phyloP scores from a whole-genome alignment of 2,329 filamentous ascomycete genomes.

The Dichotomopilus funicola region DNA sequence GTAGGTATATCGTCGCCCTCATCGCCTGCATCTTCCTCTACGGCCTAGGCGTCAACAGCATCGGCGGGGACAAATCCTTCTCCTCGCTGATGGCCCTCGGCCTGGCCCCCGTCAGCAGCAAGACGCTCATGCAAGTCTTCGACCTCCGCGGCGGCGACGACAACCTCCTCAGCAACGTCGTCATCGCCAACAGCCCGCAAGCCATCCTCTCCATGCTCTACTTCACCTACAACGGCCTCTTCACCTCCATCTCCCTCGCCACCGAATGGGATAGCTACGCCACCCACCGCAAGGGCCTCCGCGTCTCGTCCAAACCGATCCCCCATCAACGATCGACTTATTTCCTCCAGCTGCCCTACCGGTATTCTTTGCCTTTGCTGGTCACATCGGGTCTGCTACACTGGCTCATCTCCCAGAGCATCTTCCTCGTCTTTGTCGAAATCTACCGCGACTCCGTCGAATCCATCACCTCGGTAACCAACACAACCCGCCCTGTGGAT shows the following conservation, averaged over 20 bases:
- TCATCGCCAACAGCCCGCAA: conserved; percentile 43
- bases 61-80: background rate
- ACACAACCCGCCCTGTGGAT: background rate
- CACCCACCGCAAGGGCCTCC: conserved; percentile 30
- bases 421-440: conserved; percentile 33
- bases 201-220: conserved; percentile 41
- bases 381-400: conserved; percentile 34
- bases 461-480: background rate
- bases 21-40: background rate
- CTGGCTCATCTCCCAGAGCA: conserved; percentile 42
- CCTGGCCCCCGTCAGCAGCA: background rate
- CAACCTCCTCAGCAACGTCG: conserved; percentile 27
- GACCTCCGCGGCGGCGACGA: background rate
- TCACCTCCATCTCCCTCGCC: conserved; percentile 40
- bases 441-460: background rate
- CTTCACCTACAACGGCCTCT: conserved; percentile 37
- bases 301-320: conserved; percentile 34
- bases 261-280: conserved; percentile 41
- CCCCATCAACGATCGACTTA: conserved; percentile 38
- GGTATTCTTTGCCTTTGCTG: conserved; percentile 37
- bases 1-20: background rate
- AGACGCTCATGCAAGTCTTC: background rate
- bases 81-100: background rate
- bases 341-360: conserved; percentile 39
- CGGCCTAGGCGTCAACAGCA: background rate